Evolutionary conservation across 2,329 filamentous ascomycete species (phyloP), one percentile per base, ranked within the genome.

Genomic region (Sclerotinia minor): DNA sequence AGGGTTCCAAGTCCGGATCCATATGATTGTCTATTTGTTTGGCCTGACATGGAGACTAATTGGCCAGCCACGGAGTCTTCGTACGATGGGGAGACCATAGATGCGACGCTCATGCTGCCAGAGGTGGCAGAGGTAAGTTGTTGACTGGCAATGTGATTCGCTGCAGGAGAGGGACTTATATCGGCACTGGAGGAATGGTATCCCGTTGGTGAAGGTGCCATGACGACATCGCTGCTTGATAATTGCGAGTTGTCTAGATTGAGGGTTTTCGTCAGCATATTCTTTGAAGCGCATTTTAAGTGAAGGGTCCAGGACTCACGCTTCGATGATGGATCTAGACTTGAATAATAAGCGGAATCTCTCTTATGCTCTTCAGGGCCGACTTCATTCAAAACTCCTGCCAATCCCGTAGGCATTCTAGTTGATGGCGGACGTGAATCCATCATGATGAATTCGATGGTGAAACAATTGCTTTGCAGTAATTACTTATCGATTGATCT

Each of bases 61-160:
- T 59, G 71, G 59, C 61, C 68, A 44, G 64, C 68, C 69, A 72
- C 69, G 58, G 61, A 63, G 57, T 70, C 66, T 6, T 73, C 73
- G n/a, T 69, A 82, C 1, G 85, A 85, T 7, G 86, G 86, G 24
- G 87, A 89, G 15, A 89, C 85, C 79, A 89, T 88, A 24, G 86
- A 86, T 26, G 86, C 85, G 52, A 89, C 85, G 69, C 86, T 89
- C 87, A 89, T 89, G 74, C 85, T 84, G 72, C 83, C 83, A 19
- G 83, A 81, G 0, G 81, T 77, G 7, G 87, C 85, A 9, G 86
- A 88, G 47, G 84, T 79, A 24, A 87, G 76, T 13, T 84, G 78
- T 55, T 85, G 85, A 78, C 70, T 72, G 26, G 70, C 67, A 17
- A 72, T 71, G 73, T 83, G 83, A 50, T 81, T 73, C 21, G 75